Evolutionary conservation across 2,329 filamentous ascomycete genomes (phyloP), one percentile per base, ranked within the genome.

Genomic region (Talaromyces funiculosus): DNA sequence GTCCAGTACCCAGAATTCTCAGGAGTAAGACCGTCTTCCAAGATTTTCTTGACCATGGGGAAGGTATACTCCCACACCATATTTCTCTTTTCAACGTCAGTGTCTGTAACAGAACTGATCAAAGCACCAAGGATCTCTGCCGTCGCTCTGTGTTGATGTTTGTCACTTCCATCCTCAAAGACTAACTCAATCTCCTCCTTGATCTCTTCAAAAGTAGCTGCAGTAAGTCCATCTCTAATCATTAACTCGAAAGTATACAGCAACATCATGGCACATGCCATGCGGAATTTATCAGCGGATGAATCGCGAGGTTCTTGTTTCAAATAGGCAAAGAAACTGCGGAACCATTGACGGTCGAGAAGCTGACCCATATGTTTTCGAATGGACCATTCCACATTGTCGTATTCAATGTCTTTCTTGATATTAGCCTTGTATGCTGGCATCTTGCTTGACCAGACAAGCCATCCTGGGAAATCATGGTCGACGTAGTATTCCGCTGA

Each of bases 1-100:
- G 90, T 88, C 94, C 94, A 99, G 75, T 99, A 99, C 10, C 87
- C 85, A 33, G 91, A 85, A 70, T 97, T 99, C 70, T 99, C 94
- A 0, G 94, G 94, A 0, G 92, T 99, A 64, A 99, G 75, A 40
- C 90, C 92, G 67, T 97, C 92, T n/a, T 87, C 86, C 71, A 97
- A 91, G 63, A 97, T 87, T 65, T 87, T 84, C 24, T 92, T 84
- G 65, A 99, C 83, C 70, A 96, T 89, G 0, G 94, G 93, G 66
- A 96, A 92, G 2, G 89, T 90, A 72, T 94, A 97, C 54, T 84
- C 85, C 94, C 94, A 99, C 0, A 95, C 84, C 66, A 85, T 81
- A 60, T 89, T 84, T 49, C 92, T 86, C 65, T 89, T 85, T 57
- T 90, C 86, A 4, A 86, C 79, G 5, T 87, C 86, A 29, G 91